Evolutionary conservation across 2,329 filamentous ascomycete species (phyloP).

Genomic region (Colletotrichum neosansevieriae): DNA sequence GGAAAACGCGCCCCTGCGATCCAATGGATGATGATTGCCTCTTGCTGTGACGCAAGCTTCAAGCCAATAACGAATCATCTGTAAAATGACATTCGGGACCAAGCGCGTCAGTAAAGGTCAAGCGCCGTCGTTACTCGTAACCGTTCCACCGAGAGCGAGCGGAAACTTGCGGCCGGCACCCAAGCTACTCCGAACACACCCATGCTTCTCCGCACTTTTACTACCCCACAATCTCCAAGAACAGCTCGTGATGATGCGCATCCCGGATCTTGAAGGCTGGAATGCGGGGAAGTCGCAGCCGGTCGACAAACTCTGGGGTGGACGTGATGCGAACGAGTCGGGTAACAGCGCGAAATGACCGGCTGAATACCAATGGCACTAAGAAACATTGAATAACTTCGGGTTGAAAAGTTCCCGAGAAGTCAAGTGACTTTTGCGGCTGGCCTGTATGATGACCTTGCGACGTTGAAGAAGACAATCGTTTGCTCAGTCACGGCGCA

Average conservation of each 20-base stretch:
- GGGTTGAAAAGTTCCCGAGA: too few species aligned
- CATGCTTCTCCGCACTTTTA: conserved; percentile 32
- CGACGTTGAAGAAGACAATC: not conserved
- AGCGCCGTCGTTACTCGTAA: conserved; percentile 23
- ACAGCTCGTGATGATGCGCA: conserved; percentile 21
- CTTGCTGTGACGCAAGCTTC: conserved; percentile 13
- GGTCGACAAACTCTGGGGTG: not conserved
- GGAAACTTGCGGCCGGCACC: conserved; percentile 5
- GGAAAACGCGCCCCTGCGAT: not conserved
- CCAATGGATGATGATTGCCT: conserved; percentile 18
- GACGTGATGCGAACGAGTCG: conserved; percentile 6
- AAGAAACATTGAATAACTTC: too few species aligned
- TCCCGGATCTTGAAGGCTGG: conserved; percentile 14
- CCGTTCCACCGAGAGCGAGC: conserved; percentile 23
- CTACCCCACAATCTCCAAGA: conserved; percentile 32
- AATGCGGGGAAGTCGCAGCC: conserved; percentile 37
- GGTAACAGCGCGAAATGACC: too few species aligned
- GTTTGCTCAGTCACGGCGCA: not conserved
- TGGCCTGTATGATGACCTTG: too few species aligned
- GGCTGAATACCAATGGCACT: too few species aligned
- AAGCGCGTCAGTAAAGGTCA: conserved; percentile 23
- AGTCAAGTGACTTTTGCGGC: too few species aligned
- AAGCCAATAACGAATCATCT: conserved; percentile 1
- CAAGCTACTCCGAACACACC: conserved; percentile 27
- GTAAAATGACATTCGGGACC: not conserved